phyloP scores from a whole-genome alignment of 345 rosid species.

The Psidium friedrichsthalianum region DNA sequence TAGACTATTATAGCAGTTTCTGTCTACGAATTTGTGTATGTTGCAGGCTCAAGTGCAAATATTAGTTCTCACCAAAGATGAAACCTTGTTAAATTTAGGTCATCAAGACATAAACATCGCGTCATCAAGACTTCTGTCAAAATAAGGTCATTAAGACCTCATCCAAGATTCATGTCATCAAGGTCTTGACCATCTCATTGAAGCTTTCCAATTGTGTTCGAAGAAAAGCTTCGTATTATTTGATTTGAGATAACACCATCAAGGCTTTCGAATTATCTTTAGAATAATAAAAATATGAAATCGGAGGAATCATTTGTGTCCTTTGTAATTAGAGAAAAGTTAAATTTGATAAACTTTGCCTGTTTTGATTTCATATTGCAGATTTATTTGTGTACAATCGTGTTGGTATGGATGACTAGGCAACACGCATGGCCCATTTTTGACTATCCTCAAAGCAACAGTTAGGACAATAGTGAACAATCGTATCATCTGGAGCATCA shows the following conservation, averaged over 20 bases:
- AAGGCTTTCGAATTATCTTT: neutral
- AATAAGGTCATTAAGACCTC: too few species aligned
- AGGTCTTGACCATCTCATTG: neutral
- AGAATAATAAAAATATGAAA: neutral
- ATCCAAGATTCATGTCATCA: too few species aligned
- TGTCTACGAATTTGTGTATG: too few species aligned
- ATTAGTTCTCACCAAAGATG: too few species aligned
- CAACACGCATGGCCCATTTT: neutral
- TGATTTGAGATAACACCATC: neutral
- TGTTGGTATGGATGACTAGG: neutral
- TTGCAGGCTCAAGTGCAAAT: too few species aligned
- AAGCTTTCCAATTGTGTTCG: neutral
- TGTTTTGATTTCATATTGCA: neutral
- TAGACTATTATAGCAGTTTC: too few species aligned
- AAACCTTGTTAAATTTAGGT: too few species aligned
- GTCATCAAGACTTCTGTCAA: too few species aligned
- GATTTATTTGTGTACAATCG: neutral
- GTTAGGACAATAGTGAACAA: too few species aligned
- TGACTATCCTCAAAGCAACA: too few species aligned
- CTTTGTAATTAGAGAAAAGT: neutral
- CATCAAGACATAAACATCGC: too few species aligned
- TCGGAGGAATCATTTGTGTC: neutral
- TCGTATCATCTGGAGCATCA: too few species aligned
- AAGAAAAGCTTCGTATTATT: neutral
- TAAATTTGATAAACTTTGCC: neutral